Base-by-base conservation (phyloP, 2,329 filamentous ascomycete genomes). In the Tolypocladium tundrense region DNA sequence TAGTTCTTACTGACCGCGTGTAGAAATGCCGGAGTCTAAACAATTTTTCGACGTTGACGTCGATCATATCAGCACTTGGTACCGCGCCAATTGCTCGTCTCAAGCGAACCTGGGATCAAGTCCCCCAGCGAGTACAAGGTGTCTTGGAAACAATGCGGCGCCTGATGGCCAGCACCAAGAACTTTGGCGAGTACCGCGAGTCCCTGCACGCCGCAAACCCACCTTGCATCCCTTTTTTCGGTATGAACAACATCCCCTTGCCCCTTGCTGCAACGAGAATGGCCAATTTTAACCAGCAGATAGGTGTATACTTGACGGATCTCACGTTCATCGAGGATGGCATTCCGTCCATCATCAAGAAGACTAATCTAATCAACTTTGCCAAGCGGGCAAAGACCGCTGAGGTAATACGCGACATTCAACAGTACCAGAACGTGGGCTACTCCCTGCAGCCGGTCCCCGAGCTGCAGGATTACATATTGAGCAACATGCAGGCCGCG, bases 311-410 rank as follows among this genome's bases (percentile, higher is more conserved):
- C 71, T 78, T 99, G 61, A 99, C 94, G 59, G 94, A 99, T 76
- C 79, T 99, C 59, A 97, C 93, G 1, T 99, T 99, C 69, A 99
- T 99, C 63, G 94, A 99, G 73, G 93, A 99, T 68, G 94, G 94
- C 65, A 99, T 99, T 61, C 91, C 94, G 3, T 96, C 92, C 11
- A 85, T 96, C 66, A 91, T 95, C 75, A 97, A 97, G 74, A 96
- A 95, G 75, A 94, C 92, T 9, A 91, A 95, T 68, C 80, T 97
- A 65, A 97, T 99, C 79, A 99, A 99, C 76, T 99, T 99, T 74
- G 91, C 92, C 68, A 99, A 99, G 80, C 88, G 94, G 56, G 90
- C 91, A 57, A 99, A 97, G 81, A 97, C 94, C 16, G 94, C 94
- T 24, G 94, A 97, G 71, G 94, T 99, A 48, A 99, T 99, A 67